Conservation (phyloP, 2,329 filamentous ascomycete species). For the Verticillium albo-atrum region DNA sequence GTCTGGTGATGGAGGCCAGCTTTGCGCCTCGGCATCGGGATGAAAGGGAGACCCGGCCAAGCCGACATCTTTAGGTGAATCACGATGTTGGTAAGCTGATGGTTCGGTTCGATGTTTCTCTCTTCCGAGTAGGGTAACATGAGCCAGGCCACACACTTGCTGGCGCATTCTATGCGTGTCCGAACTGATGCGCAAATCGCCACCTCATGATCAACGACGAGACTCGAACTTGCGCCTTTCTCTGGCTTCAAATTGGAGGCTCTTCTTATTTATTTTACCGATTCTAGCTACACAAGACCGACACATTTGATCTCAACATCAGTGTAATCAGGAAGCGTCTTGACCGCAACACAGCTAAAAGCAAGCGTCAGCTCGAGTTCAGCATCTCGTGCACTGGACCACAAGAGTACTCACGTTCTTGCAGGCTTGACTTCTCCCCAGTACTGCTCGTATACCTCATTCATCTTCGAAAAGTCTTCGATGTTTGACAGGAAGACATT, state of each 20-base stretch:
- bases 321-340: conserved; percentile 21
- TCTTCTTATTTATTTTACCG: background rate
- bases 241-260: too few relatives aligned
- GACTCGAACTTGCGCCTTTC: background rate
- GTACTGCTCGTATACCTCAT: conserved; percentile 65
- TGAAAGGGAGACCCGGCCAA: background rate
- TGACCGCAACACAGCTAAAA: conserved; percentile 18
- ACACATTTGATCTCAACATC: conserved; percentile 25
- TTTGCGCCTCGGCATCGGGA: background rate
- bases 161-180: too few relatives aligned
- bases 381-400: background rate
- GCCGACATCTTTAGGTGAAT: background rate
- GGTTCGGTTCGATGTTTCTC: background rate
- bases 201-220: too few relatives aligned
- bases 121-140: too few relatives aligned
- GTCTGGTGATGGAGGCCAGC: background rate
- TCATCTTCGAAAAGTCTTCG: conserved; percentile 70
- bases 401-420: conserved; percentile 25
- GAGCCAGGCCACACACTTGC: too few relatives aligned
- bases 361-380: background rate
- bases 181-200: too few relatives aligned
- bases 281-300: conserved; percentile 7
- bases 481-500: conserved; percentile 69
- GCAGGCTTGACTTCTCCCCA: conserved; percentile 47
- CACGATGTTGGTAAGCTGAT: background rate